Conservation (phyloP, 2,329 filamentous ascomycete species). For the Juglanconis sp. region DNA sequence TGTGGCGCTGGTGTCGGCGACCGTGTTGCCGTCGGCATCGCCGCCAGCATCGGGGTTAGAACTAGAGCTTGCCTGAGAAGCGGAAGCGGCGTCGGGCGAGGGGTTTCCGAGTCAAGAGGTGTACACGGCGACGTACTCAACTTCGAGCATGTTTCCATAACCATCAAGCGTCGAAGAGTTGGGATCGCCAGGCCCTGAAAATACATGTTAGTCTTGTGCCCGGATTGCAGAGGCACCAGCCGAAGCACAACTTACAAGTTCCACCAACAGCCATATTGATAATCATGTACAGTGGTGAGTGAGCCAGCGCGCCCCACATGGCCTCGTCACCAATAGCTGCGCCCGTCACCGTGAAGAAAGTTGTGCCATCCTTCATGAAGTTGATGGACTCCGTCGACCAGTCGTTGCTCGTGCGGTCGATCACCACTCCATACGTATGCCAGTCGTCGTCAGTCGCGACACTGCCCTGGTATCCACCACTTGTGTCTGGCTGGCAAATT, state of each 20-base stretch:
- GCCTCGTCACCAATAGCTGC: conserved; percentile 39
- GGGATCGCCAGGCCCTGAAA: conserved; percentile 43
- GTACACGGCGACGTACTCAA: conserved; percentile 27
- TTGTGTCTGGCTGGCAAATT: conserved; percentile 38
- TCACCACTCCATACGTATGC: conserved; percentile 48
- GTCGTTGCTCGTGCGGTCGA: conserved; percentile 44
- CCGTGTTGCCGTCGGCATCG: neutral
- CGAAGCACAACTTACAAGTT: conserved; percentile 38
- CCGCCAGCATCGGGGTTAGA: neutral
- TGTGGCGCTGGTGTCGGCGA: neutral
- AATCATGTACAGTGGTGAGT: conserved; percentile 49
- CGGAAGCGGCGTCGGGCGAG: conserved; percentile 2
- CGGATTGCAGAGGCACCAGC: conserved; percentile 4
- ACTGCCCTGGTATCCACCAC: conserved; percentile 22
- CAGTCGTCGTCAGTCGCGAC: conserved; percentile 33
- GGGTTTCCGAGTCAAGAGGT: conserved; percentile 11
- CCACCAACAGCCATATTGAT: conserved; percentile 56
- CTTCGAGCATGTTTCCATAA: conserved; percentile 27
- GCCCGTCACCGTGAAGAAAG: conserved; percentile 43
- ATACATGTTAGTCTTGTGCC: conserved; percentile 22
- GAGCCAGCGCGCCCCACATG: conserved; percentile 49
- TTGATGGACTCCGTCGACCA: conserved; percentile 48
- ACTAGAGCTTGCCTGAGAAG: neutral
- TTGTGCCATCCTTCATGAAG: conserved; percentile 46
- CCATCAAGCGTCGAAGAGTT: conserved; percentile 30